Conservation (phyloP, 148 eudicot genomes). For the Camellia sinensis region DNA sequence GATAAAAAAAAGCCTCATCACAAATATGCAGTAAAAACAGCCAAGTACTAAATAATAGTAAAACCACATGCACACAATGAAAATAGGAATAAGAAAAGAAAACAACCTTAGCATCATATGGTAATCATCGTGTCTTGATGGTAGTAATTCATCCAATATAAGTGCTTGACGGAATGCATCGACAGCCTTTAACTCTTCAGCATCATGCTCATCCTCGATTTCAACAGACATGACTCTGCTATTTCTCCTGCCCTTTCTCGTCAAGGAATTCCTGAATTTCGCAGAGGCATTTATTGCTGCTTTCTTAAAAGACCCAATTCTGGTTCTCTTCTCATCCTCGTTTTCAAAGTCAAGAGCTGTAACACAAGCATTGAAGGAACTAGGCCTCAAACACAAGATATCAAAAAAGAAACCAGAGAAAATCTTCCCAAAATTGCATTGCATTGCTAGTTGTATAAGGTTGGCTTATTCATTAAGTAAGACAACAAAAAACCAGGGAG, state of each 20-base stretch:
- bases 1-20: background rate
- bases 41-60: background rate
- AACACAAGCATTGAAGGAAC: background rate
- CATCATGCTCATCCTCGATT: slow-evolving; percentile 61
- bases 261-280: slow-evolving; percentile 79
- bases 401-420: background rate
- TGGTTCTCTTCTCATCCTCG: slow-evolving; percentile 68
- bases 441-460: background rate
- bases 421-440: too few relatives aligned
- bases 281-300: slow-evolving; percentile 67
- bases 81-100: slow-evolving; percentile 4
- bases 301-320: slow-evolving; percentile 71
- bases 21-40: background rate
- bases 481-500: background rate
- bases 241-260: slow-evolving; percentile 69
- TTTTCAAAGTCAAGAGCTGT: slow-evolving; percentile 28
- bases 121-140: slow-evolving; percentile 58
- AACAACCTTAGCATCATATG: slow-evolving; percentile 64
- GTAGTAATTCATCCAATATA: slow-evolving; percentile 48
- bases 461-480: slow-evolving; percentile 4
- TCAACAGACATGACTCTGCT: slow-evolving; percentile 81
- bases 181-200: slow-evolving; percentile 61
- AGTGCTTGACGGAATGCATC: slow-evolving; percentile 58
- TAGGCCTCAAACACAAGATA: background rate
- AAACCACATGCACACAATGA: background rate